These are phyloP conservation scores for Solanum commersonii DNA, from an alignment of 257 asterid genomes.

Conservation along the genomic window DNA sequence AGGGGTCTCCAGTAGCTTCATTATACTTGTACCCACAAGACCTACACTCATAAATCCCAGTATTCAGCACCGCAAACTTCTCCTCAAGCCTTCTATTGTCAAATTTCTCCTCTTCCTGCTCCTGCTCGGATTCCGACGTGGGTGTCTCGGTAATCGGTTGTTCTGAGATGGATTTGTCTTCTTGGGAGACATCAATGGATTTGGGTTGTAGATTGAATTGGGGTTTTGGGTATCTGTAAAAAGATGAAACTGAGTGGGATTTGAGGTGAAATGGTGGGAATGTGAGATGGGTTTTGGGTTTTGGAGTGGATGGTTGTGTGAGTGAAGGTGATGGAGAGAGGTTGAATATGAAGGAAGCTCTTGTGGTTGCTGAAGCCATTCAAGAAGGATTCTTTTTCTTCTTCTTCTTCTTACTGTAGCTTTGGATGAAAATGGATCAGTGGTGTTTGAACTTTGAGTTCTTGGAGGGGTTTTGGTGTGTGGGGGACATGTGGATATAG, in stretches of 20 bases:
- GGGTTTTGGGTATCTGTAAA: constrained; percentile 7
- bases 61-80: constrained; percentile 85
- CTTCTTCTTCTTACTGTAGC: not conserved
- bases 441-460: not conserved
- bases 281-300: constrained; percentile 21
- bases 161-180: constrained; percentile 46
- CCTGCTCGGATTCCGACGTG: constrained; percentile 14
- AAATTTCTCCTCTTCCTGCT: not conserved
- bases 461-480: not conserved
- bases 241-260: constrained; percentile 21
- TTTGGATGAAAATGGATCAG: not conserved
- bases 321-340: constrained; percentile 27
- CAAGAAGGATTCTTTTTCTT: not conserved
- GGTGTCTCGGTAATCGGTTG: constrained; percentile 12
- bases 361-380: constrained; percentile 63
- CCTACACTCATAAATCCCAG: constrained; percentile 77
- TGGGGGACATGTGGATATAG: not conserved
- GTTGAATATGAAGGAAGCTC: constrained; percentile 46
- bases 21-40: constrained; percentile 75
- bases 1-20: constrained; percentile 58
- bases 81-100: constrained; percentile 61
- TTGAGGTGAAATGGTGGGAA: constrained; percentile 18
- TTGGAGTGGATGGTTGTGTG: constrained; percentile 14
- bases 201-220: constrained; percentile 5
- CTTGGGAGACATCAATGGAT: constrained; percentile 72